These are phyloP conservation scores for Ophiostoma himal-ulmi DNA, from an alignment of 2,329 filamentous ascomycete species.

Conservation along the genomic window DNA sequence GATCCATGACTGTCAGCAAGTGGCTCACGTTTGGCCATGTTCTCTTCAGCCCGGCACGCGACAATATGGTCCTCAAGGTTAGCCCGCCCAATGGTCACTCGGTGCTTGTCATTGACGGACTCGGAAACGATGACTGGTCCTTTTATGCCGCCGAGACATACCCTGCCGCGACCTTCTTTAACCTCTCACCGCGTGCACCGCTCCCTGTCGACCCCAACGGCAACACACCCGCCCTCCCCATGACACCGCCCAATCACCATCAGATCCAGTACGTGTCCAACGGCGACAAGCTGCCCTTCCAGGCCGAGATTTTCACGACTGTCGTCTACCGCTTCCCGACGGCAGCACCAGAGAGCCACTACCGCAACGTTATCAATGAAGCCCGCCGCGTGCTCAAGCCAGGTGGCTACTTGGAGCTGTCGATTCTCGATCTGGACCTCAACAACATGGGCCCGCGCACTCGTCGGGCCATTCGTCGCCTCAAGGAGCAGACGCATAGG, in stretches of 20 bases:
- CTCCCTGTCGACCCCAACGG: constrained; percentile 38
- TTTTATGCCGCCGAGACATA: constrained; percentile 81
- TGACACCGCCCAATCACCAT: constrained; percentile 62
- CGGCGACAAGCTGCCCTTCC: constrained; percentile 65
- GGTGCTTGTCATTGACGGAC: constrained; percentile 72
- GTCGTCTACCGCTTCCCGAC: constrained; percentile 73
- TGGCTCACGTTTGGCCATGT: constrained; percentile 83
- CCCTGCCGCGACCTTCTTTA: constrained; percentile 67
- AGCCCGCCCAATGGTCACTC: constrained; percentile 51
- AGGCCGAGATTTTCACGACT: constrained; percentile 66
- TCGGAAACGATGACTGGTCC: constrained; percentile 85
- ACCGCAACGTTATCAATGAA: constrained; percentile 66
- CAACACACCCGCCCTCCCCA: not conserved
- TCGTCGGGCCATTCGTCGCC: constrained; percentile 59
- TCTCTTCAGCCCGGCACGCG: constrained; percentile 71
- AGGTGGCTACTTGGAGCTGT: constrained; percentile 72
- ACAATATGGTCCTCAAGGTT: constrained; percentile 54
- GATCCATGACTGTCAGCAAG: constrained; percentile 78
- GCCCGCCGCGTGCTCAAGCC: constrained; percentile 72
- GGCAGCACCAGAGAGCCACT: constrained; percentile 61
- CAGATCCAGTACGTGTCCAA: constrained; percentile 65
- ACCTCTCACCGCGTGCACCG: constrained; percentile 57
- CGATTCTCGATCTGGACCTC: constrained; percentile 71
- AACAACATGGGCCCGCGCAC: constrained; percentile 74
- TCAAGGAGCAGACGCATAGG: constrained; percentile 65